phyloP scores from a whole-genome alignment of 2,329 filamentous ascomycete genomes.

The Teratosphaeria epicoccoides region DNA sequence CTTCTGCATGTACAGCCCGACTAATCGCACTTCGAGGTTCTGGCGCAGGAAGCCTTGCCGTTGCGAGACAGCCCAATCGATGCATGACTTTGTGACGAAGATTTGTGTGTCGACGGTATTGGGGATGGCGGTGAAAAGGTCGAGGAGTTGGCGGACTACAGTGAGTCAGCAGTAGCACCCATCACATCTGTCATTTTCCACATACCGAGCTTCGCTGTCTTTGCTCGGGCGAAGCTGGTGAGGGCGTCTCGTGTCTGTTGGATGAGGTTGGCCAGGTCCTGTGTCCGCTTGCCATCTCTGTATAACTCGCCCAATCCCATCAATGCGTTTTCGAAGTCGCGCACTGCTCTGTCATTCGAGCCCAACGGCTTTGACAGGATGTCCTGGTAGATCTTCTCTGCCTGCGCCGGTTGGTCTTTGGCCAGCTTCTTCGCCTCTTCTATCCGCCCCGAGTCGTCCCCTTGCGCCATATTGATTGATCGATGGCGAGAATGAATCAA shows the following conservation, averaged over 20 bases:
- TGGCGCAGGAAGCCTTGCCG: constrained; percentile 92
- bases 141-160: constrained; percentile 79
- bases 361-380: constrained; percentile 78
- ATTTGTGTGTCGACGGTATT: constrained; percentile 92
- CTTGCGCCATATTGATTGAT: constrained; percentile 34
- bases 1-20: constrained; percentile 91
- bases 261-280: constrained; percentile 81
- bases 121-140: constrained; percentile 87
- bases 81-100: constrained; percentile 92
- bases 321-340: constrained; percentile 84
- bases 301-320: constrained; percentile 87
- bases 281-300: constrained; percentile 69
- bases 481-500: background rate
- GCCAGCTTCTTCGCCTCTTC: constrained; percentile 78
- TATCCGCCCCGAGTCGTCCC: constrained; percentile 55
- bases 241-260: constrained; percentile 82
- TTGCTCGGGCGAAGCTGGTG: constrained; percentile 95
- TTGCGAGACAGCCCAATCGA: constrained; percentile 96
- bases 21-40: constrained; percentile 92
- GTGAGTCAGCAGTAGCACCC: constrained; percentile 1
- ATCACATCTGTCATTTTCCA: background rate
- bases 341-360: constrained; percentile 72
- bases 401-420: constrained; percentile 71
- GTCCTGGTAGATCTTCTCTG: constrained; percentile 79
- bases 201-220: constrained; percentile 89